Base-by-base conservation (phyloP, 768 basidiomycete species). In the Hemileccinum rubropunctum region DNA sequence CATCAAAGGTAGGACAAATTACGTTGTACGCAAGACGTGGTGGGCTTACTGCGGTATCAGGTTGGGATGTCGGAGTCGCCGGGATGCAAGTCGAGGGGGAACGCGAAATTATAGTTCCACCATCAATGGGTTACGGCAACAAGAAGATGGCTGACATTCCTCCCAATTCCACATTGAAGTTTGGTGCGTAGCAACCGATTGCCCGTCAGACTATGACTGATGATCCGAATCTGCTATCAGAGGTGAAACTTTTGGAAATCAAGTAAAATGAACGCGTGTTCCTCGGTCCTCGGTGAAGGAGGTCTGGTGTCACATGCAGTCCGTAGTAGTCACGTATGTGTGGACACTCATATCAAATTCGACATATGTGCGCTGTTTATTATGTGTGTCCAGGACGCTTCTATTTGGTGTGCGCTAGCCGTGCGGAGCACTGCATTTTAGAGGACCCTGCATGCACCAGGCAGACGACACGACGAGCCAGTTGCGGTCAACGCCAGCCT, bases 61-160 rank as follows among this genome's bases (percentile, higher is more conserved):
- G 88, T 40, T 97, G 95, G 94, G 95, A 98, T 59, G 75, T 90
- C 61, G 95, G 95, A 35, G 76, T 98, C 48, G 83, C 76, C 27
- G 95, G 95, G 30, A 97, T 98, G 94, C 85, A 90, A 59, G 82
- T 86, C 35, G 88, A 84, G 35, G 94, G 95, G 23, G 94, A 98
- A 71, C 82, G 95, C 44, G 71, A 83, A 50, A 74, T 98, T 57
- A 83, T 77, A 37, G 77, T 94, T 42, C 91, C 91, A 38, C 72
- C 88, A 13, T 61, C 74, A 26, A 76, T 90, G 74, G 87, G 67
- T 17, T 90, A 88, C 54, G 95, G 95, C 38, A 78, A 73, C 56
- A 75, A 72, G 61, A 84, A 84, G 61, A 71, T 70, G 6, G 54
- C 53, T 3, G 77, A 66, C 10, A 94, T 95, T 48, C 93, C 93